Evolutionary conservation across 768 basidiomycete genomes (phyloP), one percentile per base, ranked within the genome.

Genomic region (Phaeotremella skinneri): DNA sequence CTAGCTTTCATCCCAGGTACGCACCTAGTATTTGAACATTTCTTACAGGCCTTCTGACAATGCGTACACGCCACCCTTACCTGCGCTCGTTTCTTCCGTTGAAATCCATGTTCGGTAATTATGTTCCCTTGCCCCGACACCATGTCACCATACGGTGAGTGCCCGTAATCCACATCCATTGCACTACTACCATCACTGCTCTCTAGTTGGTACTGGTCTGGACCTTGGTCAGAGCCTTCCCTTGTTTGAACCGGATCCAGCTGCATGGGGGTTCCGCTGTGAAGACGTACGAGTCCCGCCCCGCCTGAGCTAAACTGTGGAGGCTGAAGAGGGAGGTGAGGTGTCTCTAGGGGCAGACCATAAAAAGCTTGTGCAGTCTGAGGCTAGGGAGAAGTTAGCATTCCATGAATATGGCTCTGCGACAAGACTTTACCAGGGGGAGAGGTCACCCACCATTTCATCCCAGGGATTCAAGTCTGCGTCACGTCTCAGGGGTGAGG

Each of bases 41-140:
- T 73, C 63, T 76, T 76, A 58, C 74, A 76, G 34, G 74, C 74
- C 49, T 72, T 73, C 30, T 76, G 74, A 59, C 74, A 76, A 53
- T 73, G 68, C 30, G 70, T 76, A 62, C 74, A 76, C 9, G 74
- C 74, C 37, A 72, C 67, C 32, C 69, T 63, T 2, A 76, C 74
- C 41, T 76, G 74, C 1, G 62, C 59, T 20, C 74, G 27, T 56
- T 74, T 76, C 50, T 66, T 68, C 52, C 70, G 55, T 5, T 50
- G 49, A 1, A 7, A 21, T 45, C 21, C 37, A 39, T 9, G 37
- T 39, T 39, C 37, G n/a, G n/a, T n/a, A n/a, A n/a, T n/a, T n/a
- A n/a, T n/a, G n/a, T n/a, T n/a, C 34, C 7, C 17, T 37, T 17
- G 34, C 34, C 34, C 52, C 54, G 3, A 47, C 3, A 11, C 23